These are phyloP conservation scores for Globomyces pollinis-pini DNA, from an alignment of 192 early-diverging fungal species.

Conservation along the genomic window DNA sequence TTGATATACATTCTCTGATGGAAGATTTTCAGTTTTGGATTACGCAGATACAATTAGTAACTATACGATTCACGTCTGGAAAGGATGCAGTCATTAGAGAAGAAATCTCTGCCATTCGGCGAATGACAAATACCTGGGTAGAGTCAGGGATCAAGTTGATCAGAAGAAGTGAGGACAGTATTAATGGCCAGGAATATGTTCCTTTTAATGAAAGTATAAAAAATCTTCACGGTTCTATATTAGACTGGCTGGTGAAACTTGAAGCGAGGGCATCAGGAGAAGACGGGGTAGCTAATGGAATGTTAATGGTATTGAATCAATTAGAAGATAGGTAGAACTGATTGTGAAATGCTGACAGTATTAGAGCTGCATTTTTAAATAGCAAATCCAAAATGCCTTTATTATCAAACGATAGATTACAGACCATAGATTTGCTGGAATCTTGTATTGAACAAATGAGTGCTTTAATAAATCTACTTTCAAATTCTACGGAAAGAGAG, in stretches of 20 bases:
- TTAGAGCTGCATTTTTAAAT: conserved; percentile 13
- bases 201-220: conserved; percentile 34
- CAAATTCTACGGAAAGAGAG: conserved; percentile 47
- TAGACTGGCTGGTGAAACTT: conserved; percentile 47
- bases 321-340: conserved; percentile 52
- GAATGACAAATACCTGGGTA: conserved; percentile 40
- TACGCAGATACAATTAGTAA: conserved; percentile 34
- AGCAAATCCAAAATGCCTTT: conserved; percentile 35
- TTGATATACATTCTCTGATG: conserved; percentile 31
- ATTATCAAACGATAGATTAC: conserved; percentile 25
- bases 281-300: conserved; percentile 41
- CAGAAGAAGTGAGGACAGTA: conserved; percentile 38
- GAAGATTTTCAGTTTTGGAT: conserved; percentile 45
- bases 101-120: conserved; percentile 33
- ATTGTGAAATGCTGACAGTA: no score
- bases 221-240: conserved; percentile 31
- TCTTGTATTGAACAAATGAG: conserved; percentile 40
- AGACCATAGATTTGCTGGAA: conserved; percentile 30
- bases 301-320: conserved; percentile 51
- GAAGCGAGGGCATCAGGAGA: conserved; percentile 42
- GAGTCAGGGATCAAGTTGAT: conserved; percentile 36
- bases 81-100: conserved; percentile 40
- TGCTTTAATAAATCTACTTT: conserved; percentile 27
- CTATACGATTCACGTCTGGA: conserved; percentile 45
- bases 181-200: conserved; percentile 39